Evolutionary conservation across 2,329 filamentous ascomycete genomes (phyloP), one percentile per base, ranked within the genome.

Genomic region (Neonectria faginata): DNA sequence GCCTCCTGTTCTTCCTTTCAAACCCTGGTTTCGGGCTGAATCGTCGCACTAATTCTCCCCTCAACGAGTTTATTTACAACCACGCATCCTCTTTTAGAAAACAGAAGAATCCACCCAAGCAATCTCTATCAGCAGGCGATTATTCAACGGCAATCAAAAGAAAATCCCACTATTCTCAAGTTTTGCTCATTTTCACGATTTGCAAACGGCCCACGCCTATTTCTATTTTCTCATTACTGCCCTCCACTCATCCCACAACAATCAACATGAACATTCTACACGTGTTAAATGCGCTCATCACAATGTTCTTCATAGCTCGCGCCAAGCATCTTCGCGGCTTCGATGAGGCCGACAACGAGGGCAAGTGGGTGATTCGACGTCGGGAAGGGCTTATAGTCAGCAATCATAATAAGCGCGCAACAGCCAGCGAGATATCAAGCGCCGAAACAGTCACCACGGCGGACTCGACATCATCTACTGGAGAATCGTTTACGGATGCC

Each of bases 341-440:
- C 5, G 12, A 36, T 14, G 53, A 57, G n/a, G 47, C 60, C 6
- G n/a, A 22, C 10, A 33, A 44, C 11, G 55, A 64, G 33, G 44
- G 52, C n/a, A 57, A 42, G 2, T 31, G 44, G 16, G 11, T 41
- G 6, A 8, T 64, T 5, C 52, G 52, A 27, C 55, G 50, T 29
- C 41, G 60, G 10, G 60, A 55, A 9, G 16, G 39, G 6, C 6
- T n/a, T n/a, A 18, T 27, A 6, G 20, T 18, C 4, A 18, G 27
- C 1, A 18, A n/a, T 18, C 16, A 36, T 51, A 27, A 54, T 16
- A 53, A 59, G 16, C 29, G 58, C 4, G 39, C 39, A 3, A 55
- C 52, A 2, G 47, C 50, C 25, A 59, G 20, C 6, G 44, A 22
- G 56, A n/a, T 16, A 50, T 14, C 47, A 20, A 45, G 50, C n/a